Percentiles rank a stretch among this genome's conserved stretches.
phyloP scores from a whole-genome alignment of 2,329 filamentous ascomycete species.

The Kalmusia sp. region DNA sequence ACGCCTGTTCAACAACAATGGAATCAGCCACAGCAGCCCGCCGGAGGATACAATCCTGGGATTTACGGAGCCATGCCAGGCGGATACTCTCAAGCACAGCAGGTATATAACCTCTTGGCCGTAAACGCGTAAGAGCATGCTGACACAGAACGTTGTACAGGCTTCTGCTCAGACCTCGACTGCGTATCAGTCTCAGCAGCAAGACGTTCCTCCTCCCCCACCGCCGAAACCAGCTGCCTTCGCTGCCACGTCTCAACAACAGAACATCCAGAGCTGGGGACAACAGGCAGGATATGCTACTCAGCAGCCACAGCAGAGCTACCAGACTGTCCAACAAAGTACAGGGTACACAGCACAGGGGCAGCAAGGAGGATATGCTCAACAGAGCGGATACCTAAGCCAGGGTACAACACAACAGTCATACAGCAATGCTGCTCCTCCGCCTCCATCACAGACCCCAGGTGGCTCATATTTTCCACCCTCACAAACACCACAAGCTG shows the following conservation, averaged over 20 bases:
- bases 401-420: conserved; percentile 27
- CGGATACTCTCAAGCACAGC: conserved; percentile 24
- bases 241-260: conserved; percentile 31
- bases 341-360: conserved; percentile 25
- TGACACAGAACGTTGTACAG: background rate
- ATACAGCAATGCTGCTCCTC: conserved; percentile 37
- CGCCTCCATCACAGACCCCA: conserved; percentile 38
- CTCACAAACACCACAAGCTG: conserved; percentile 18
- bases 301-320: conserved; percentile 21
- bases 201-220: conserved; percentile 43
- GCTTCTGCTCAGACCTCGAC: conserved; percentile 18
- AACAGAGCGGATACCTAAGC: conserved; percentile 32
- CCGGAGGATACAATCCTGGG: conserved; percentile 39
- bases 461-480: conserved; percentile 41
- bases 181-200: conserved; percentile 30
- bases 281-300: conserved; percentile 19
- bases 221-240: conserved; percentile 46
- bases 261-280: conserved; percentile 17
- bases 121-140: background rate
- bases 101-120: background rate
- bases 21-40: conserved; percentile 31
- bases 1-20: conserved; percentile 31
- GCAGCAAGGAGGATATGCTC: conserved; percentile 24
- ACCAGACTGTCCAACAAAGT: conserved; percentile 28
- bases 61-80: conserved; percentile 43